phyloP scores from a whole-genome alignment of 2,329 filamentous ascomycete species.

The Penicillium thymicola region DNA sequence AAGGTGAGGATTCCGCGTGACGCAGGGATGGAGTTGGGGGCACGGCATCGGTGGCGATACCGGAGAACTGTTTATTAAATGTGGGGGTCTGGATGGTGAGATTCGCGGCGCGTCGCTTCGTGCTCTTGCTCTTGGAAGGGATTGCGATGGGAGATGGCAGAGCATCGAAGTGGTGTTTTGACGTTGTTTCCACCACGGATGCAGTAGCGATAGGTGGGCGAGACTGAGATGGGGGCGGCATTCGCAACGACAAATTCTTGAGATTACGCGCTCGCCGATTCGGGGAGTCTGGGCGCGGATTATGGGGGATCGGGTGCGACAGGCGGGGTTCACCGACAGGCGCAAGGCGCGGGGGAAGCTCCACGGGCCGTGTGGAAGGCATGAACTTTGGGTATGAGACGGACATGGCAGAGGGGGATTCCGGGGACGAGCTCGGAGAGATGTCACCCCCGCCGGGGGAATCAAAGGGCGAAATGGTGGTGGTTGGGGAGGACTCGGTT shows the following conservation, averaged over 20 bases:
- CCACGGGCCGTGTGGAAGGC: constrained; percentile 27
- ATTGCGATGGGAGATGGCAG: constrained; percentile 58
- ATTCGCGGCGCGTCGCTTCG: constrained; percentile 57
- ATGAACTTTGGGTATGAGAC: constrained; percentile 44
- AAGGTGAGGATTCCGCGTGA: constrained; percentile 62
- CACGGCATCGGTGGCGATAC: constrained; percentile 47
- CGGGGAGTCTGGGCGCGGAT: constrained; percentile 42
- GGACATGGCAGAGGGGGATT: constrained; percentile 76
- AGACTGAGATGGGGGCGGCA: constrained; percentile 46
- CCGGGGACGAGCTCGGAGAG: constrained; percentile 86
- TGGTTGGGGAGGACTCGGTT: constrained; percentile 91
- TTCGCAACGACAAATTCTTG: constrained; percentile 63
- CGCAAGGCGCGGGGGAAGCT: constrained; percentile 23
- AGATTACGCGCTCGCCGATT: constrained; percentile 54
- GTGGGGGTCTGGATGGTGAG: constrained; percentile 58
- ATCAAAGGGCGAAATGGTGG: constrained; percentile 87
- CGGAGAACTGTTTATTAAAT: constrained; percentile 46
- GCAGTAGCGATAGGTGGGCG: constrained; percentile 50
- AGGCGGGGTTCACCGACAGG: constrained; percentile 1
- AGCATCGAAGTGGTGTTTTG: constrained; percentile 44
- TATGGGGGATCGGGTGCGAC: constrained; percentile 29
- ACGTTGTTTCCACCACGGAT: constrained; percentile 44
- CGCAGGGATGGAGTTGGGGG: constrained; percentile 60
- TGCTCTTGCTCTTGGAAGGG: constrained; percentile 52
- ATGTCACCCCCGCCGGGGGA: constrained; percentile 86